phyloP scores from a whole-genome alignment of 2,329 filamentous ascomycete genomes.

The Cordyceps javanica region DNA sequence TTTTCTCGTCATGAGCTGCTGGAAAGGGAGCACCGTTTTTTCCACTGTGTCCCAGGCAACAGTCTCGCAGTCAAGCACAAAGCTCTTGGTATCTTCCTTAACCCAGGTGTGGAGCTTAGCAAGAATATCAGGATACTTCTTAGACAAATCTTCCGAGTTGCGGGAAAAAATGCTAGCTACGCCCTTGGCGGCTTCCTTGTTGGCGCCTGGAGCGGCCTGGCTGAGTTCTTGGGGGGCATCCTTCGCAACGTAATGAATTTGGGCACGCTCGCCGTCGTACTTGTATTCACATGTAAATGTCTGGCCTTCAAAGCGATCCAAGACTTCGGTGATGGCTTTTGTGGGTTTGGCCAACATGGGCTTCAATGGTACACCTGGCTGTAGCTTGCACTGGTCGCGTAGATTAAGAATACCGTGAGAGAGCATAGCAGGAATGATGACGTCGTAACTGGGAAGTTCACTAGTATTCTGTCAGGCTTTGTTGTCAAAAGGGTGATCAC shows the following conservation, averaged over 20 bases:
- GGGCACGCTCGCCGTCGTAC: constrained; percentile 96
- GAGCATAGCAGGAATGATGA: constrained; percentile 85
- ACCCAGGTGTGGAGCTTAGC: constrained; percentile 85
- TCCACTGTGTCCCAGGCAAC: constrained; percentile 93
- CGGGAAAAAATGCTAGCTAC: constrained; percentile 92
- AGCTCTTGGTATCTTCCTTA: constrained; percentile 82
- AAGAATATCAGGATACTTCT: constrained; percentile 95
- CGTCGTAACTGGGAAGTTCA: constrained; percentile 90
- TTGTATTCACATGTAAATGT: constrained; percentile 99
- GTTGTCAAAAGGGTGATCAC: background rate
- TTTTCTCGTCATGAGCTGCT: constrained; percentile 97
- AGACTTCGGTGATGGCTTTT: constrained; percentile 94
- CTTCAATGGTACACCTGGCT: constrained; percentile 89
- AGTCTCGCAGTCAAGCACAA: constrained; percentile 97
- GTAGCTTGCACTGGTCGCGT: constrained; percentile 79
- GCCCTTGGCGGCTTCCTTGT: constrained; percentile 63
- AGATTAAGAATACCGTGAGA: constrained; percentile 80
- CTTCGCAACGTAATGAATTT: constrained; percentile 93
- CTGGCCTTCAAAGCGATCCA: constrained; percentile 93
- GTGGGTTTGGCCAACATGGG: constrained; percentile 98
- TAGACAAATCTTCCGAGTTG: constrained; percentile 94
- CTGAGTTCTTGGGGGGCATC: constrained; percentile 65
- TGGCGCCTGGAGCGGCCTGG: constrained; percentile 51
- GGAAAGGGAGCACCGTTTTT: constrained; percentile 95
- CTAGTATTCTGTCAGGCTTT: constrained; percentile 43